Evolutionary conservation across 495 filamentous ascomycete species (phyloP), one percentile per base, ranked within the genome.

Genomic region (Xylaria venustula): DNA sequence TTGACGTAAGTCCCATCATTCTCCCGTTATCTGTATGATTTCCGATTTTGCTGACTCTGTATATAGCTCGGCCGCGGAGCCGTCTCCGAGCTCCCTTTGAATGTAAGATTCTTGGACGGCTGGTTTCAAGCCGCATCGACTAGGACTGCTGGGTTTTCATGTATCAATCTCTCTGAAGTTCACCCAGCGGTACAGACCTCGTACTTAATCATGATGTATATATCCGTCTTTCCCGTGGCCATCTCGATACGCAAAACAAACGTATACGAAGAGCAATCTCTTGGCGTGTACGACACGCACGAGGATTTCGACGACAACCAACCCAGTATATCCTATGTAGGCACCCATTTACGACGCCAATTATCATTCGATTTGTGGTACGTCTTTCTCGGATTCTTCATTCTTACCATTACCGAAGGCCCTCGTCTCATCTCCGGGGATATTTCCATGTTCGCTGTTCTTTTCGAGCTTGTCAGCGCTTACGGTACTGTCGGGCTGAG

Each of bases 181-280:
- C 93, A 97, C 66, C 93, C 93, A 0, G 93, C 88, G 1, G 91
- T 97, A 12, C 93, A 98, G 68, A 90, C 94, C 3, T 96, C 92
- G 17, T 97, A 96, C 77, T 74, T 97, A 74, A 87, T 98, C 74
- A 98, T 98, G 93, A 98, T 98, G 93, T 98, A 98, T 72, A 98
- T 98, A 62, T 96, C 93, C 47, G 90, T 96, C 41, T 91, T 96
- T 66, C 93, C 93, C 25, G 93, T 97, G 65, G 93, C 93, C 62
- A 97, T 98, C 58, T 93, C 89, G 26, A 86, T 97, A 66, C 89
- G 93, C 58, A 83, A 90, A 52, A 97, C 93, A 36, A 98, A 98
- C 72, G 93, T 97, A 9, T 98, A 98, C 79, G 93, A 98, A 73
- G 93, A 98, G 71, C 89, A 89, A 66, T 93, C 90, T 54, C 83